These are phyloP conservation scores for Asterophora parasitica DNA, from an alignment of 768 basidiomycete species.

Conservation along the genomic window DNA sequence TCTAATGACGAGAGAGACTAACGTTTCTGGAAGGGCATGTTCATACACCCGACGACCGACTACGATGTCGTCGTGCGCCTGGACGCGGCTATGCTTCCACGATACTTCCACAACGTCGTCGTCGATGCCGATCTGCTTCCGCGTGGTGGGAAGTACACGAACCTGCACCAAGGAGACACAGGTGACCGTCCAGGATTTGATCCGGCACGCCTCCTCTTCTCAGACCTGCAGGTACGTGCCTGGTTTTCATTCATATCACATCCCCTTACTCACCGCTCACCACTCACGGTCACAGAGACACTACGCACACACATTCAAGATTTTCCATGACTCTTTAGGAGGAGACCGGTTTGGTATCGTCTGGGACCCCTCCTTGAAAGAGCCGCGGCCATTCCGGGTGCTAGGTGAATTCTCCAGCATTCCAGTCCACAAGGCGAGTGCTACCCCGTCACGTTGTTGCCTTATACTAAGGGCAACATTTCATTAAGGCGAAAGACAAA, in stretches of 20 bases:
- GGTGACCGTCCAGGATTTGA: constrained; percentile 69
- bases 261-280: neutral
- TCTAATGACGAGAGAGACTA: neutral
- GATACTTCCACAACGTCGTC: constrained; percentile 68
- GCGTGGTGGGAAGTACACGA: constrained; percentile 39
- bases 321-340: constrained; percentile 84
- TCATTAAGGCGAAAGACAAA: constrained; percentile 44
- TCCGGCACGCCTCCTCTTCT: constrained; percentile 61
- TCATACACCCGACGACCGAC: constrained; percentile 76
- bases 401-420: constrained; percentile 74
- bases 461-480: neutral
- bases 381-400: constrained; percentile 69
- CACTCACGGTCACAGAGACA: constrained; percentile 40
- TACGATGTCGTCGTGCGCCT: constrained; percentile 86
- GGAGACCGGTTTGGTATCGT: constrained; percentile 76
- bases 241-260: neutral
- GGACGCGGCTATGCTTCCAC: constrained; percentile 55
- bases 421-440: constrained; percentile 44
- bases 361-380: constrained; percentile 74
- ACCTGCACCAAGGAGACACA: constrained; percentile 32
- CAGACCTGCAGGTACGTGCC: constrained; percentile 66
- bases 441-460: neutral
- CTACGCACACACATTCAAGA: constrained; percentile 70
- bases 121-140: constrained; percentile 46
- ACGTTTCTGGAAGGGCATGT: constrained; percentile 55